These are phyloP conservation scores for Amaranthus palmeri DNA, from an alignment of 148 eudicot genomes.

Conservation along the genomic window DNA sequence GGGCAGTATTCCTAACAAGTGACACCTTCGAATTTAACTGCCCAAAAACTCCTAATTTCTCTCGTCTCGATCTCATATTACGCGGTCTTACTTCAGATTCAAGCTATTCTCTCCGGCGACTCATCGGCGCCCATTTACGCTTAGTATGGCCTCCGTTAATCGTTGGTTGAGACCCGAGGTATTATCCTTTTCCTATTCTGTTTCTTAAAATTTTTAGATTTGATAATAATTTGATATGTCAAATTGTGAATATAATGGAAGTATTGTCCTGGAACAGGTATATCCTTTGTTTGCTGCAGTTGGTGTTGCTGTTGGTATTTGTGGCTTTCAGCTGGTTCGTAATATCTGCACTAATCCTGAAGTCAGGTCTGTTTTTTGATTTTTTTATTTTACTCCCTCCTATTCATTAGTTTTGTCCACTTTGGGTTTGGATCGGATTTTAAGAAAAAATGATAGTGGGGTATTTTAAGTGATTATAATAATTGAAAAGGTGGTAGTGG, in stretches of 20 bases:
- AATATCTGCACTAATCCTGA: conserved; percentile 45
- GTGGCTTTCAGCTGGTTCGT: conserved; percentile 34
- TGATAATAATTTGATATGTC: too few relatives aligned
- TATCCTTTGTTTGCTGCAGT: conserved; percentile 38
- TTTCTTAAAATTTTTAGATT: too few relatives aligned
- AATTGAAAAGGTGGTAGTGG: too few relatives aligned
- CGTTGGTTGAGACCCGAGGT: conserved; percentile 46
- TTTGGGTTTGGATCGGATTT: too few relatives aligned
- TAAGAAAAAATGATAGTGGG: too few relatives aligned
- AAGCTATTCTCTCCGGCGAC: conserved; percentile 3
- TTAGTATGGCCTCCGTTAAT: conserved; percentile 22
- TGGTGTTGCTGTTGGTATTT: conserved; percentile 43
- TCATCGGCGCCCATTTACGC: neutral
- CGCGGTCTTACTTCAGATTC: neutral
- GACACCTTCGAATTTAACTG: neutral
- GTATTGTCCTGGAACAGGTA: conserved; percentile 14
- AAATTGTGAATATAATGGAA: too few relatives aligned
- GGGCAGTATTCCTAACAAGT: neutral
- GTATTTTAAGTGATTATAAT: too few relatives aligned
- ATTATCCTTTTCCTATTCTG: neutral
- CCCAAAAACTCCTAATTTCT: neutral
- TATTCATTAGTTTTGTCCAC: too few relatives aligned
- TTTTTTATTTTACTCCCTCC: too few relatives aligned
- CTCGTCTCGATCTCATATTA: neutral
- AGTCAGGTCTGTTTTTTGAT: conserved; percentile 29